Evolutionary conservation across 495 filamentous ascomycete species (phyloP).

Genomic region (Staphylotrichum tortipilum): DNA sequence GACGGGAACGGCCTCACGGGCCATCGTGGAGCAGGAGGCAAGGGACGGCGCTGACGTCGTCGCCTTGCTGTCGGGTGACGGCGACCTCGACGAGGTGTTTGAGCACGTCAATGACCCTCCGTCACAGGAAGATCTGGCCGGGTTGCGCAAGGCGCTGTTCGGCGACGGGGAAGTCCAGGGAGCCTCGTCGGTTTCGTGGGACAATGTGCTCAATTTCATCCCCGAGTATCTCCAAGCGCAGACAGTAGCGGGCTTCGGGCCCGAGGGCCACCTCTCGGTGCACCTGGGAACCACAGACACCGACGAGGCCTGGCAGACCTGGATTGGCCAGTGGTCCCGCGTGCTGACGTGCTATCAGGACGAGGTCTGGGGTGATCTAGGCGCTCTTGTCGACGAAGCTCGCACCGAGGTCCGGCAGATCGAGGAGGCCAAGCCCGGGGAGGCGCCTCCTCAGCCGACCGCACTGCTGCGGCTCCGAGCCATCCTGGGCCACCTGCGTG

Average conservation of each 20-base stretch:
- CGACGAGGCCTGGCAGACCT: slow-evolving; percentile 36
- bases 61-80: slow-evolving; percentile 26
- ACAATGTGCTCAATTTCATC: slow-evolving; percentile 36
- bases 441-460: slow-evolving; percentile 19
- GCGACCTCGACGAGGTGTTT: slow-evolving; percentile 18
- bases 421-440: slow-evolving; percentile 13
- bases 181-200: slow-evolving; percentile 24
- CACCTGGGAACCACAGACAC: slow-evolving; percentile 28
- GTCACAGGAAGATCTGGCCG: slow-evolving; percentile 16
- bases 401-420: slow-evolving; percentile 43
- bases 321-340: slow-evolving; percentile 49
- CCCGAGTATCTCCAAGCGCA: slow-evolving; percentile 22
- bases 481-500: slow-evolving; percentile 27
- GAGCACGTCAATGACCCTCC: slow-evolving; percentile 7
- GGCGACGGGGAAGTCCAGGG: slow-evolving; percentile 10
- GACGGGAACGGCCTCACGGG: background rate
- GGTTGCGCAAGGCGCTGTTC: slow-evolving; percentile 30
- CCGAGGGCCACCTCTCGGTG: background rate
- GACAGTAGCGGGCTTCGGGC: slow-evolving; percentile 3
- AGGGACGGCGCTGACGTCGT: slow-evolving; percentile 40
- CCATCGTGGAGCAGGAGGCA: slow-evolving; percentile 28
- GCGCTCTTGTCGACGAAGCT: slow-evolving; percentile 55
- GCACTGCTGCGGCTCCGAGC: slow-evolving; percentile 24
- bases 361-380: slow-evolving; percentile 70
- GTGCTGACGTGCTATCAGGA: slow-evolving; percentile 62